A percentile compares a stretch with the other conserved stretches of the same genome.
Conservation (phyloP, 148 eudicot genomes). For the Linanthus parryae region DNA sequence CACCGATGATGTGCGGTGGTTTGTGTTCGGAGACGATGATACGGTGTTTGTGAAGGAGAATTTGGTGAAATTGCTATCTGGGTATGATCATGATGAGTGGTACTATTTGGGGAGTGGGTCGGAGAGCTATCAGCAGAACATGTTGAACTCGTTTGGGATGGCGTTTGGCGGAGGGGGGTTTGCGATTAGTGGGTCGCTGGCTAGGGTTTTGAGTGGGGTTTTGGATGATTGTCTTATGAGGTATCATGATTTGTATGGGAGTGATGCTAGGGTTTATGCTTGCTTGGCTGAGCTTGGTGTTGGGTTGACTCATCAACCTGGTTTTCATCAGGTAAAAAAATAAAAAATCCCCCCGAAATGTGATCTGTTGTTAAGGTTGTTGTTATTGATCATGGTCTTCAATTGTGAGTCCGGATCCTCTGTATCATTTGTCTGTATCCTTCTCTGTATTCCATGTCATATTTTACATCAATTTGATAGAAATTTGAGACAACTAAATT, state of each 20-base stretch:
- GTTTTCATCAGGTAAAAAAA: conserved; percentile 73
- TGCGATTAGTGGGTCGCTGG: conserved; percentile 53
- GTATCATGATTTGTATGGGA: conserved; percentile 68
- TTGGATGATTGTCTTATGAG: conserved; percentile 63
- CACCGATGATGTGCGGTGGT: conserved; percentile 39
- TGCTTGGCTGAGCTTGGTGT: conserved; percentile 78
- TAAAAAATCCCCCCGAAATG: neutral
- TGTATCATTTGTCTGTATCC: neutral
- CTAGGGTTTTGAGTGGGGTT: conserved; percentile 50
- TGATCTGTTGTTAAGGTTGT: neutral
- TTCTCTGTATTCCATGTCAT: too few species aligned
- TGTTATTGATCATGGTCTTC: neutral
- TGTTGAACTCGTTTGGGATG: conserved; percentile 42
- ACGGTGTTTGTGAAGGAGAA: conserved; percentile 55
- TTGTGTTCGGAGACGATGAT: conserved; percentile 67
- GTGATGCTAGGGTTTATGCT: conserved; percentile 59
- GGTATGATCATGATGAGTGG: conserved; percentile 53
- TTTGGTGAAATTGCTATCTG: conserved; percentile 30
- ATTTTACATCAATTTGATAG: too few species aligned
- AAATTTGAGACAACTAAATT: neutral
- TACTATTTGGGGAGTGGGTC: conserved; percentile 53
- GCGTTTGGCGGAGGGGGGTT: conserved; percentile 85
- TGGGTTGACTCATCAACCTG: conserved; percentile 54
- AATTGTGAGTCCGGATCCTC: neutral
- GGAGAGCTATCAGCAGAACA: conserved; percentile 46